Conservation (phyloP, 140 eudicot species). For the Anethum foeniculum region DNA sequence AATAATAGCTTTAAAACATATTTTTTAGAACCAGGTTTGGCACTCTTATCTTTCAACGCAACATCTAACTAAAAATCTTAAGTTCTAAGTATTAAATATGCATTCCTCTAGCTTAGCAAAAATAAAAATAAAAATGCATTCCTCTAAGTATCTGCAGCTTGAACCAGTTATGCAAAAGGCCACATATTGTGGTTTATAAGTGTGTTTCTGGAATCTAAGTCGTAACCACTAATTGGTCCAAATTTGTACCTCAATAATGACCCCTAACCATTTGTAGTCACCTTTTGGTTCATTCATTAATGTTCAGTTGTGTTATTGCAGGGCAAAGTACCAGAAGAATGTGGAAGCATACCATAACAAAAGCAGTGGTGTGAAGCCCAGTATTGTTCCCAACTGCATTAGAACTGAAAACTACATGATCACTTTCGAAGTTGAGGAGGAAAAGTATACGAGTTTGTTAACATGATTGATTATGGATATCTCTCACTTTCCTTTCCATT, state of each 20-base stretch:
- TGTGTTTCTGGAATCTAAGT: neutral
- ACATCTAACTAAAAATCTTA: neutral
- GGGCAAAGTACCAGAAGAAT: constrained; percentile 99
- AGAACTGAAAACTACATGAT: constrained; percentile 94
- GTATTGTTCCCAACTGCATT: constrained; percentile 82
- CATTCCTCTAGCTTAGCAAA: no score
- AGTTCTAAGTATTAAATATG: neutral
- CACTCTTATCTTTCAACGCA: neutral
- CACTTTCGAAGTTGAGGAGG: constrained; percentile 97
- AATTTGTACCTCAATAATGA: neutral
- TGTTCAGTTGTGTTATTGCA: constrained; percentile 21
- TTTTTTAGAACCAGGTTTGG: neutral
- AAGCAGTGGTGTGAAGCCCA: constrained; percentile 72
- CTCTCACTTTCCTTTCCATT: neutral
- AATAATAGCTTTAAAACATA: neutral
- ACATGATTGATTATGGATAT: constrained; percentile 4
- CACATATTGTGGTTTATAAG: neutral
- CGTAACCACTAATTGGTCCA: neutral
- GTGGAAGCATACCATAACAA: constrained; percentile 93
- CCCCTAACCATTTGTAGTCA: neutral
- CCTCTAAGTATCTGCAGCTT: neutral
- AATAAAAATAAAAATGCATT: neutral
- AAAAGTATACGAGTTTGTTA: constrained; percentile 47
- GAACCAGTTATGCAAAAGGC: neutral
- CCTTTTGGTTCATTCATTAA: neutral